Evolutionary conservation across 2,329 filamentous ascomycete genomes (phyloP).

Genomic region (Neofusicoccum umdonicola): DNA sequence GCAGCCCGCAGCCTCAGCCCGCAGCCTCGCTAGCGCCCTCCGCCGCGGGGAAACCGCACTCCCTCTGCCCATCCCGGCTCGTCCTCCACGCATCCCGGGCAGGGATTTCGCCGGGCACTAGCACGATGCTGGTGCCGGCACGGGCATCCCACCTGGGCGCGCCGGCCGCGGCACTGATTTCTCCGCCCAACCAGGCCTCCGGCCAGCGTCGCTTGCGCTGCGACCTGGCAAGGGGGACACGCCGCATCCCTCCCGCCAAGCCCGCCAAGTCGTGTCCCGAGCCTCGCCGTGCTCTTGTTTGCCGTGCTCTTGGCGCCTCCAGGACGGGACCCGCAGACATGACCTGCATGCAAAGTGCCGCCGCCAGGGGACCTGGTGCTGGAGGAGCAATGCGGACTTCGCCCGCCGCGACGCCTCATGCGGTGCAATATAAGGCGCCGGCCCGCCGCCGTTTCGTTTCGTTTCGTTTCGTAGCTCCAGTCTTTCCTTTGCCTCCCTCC

Average conservation of each 20-base stretch:
- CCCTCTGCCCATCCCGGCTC: too few species aligned
- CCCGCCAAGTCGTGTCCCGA: neutral
- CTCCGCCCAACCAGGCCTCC: constrained; percentile 6
- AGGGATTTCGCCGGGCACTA: neutral
- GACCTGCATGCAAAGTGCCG: neutral
- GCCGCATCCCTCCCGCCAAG: neutral
- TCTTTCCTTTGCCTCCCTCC: neutral
- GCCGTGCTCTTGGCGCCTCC: neutral
- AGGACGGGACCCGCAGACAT: neutral
- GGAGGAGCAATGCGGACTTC: neutral
- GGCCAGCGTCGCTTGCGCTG: neutral
- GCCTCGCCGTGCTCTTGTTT: neutral
- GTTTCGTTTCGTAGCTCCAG: neutral
- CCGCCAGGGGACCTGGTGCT: neutral
- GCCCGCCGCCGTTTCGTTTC: neutral
- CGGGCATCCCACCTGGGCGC: too few species aligned
- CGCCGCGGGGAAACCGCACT: neutral
- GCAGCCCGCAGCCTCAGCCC: too few species aligned
- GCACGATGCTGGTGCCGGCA: neutral
- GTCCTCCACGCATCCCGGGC: neutral
- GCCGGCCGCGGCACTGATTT: neutral
- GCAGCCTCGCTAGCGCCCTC: neutral
- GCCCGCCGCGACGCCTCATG: neutral
- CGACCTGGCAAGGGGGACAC: neutral
- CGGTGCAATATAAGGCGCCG: neutral